These are phyloP conservation scores for Sisymbrium altissimum DNA, from an alignment of 345 rosid genomes.

Conservation along the genomic window DNA sequence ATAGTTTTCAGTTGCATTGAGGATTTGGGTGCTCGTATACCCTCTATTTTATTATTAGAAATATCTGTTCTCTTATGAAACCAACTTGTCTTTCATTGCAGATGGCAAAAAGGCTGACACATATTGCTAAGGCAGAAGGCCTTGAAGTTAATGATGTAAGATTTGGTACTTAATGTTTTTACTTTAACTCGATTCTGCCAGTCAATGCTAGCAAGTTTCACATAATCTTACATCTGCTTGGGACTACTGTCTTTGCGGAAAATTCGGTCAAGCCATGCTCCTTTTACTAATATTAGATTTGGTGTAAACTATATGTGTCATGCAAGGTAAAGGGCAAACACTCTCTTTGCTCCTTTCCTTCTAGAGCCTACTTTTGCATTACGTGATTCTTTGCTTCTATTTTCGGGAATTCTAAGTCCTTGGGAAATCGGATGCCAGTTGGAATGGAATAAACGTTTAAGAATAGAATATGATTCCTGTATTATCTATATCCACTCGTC, in stretches of 20 bases:
- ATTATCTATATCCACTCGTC: slow-evolving; percentile 15
- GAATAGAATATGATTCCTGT: not conserved
- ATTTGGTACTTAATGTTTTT: not conserved
- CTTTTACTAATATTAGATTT: slow-evolving; percentile 3
- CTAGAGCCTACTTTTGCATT: not conserved
- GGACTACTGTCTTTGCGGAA: not conserved
- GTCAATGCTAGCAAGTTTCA: slow-evolving; percentile 15
- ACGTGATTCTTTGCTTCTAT: not conserved
- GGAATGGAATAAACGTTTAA: not conserved
- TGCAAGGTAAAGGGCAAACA: not conserved
- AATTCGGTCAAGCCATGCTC: not conserved
- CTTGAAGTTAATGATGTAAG: slow-evolving; percentile 75
- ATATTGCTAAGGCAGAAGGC: slow-evolving; percentile 78
- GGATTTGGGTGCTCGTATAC: not conserved
- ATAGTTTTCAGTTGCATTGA: not conserved
- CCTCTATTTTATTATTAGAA: not conserved
- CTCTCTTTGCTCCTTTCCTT: slow-evolving; percentile 11
- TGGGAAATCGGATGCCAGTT: slow-evolving; percentile 9
- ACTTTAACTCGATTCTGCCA: slow-evolving; percentile 5
- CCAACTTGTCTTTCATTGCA: slow-evolving; percentile 37
- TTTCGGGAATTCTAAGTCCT: slow-evolving; percentile 5
- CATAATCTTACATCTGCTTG: slow-evolving; percentile 9
- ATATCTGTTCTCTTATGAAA: slow-evolving; percentile 12
- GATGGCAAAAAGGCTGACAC: slow-evolving; percentile 96
- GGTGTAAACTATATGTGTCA: slow-evolving; percentile 1